Percentiles rank a stretch among this genome's conserved stretches.
These are phyloP conservation scores for Fraxinus ornus DNA, from an alignment of 305 asterid species.

Conservation along the genomic window DNA sequence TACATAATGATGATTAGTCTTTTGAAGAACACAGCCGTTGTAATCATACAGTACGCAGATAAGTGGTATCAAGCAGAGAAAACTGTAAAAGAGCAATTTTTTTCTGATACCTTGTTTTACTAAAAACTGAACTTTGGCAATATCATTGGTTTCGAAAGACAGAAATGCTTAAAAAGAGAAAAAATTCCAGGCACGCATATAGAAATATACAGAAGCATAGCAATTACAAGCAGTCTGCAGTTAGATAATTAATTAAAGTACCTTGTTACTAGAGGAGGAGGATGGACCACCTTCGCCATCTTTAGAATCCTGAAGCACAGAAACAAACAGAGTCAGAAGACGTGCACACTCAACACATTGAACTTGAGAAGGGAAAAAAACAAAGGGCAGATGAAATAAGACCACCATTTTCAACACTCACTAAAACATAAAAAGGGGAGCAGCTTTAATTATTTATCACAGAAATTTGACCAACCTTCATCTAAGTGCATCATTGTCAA, in stretches of 20 bases:
- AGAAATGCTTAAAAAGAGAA: neutral
- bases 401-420: neutral
- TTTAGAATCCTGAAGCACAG: conserved; percentile 46
- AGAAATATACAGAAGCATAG: neutral
- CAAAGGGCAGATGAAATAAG: conserved; percentile 8
- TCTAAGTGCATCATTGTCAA: conserved; percentile 1
- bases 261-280: conserved; percentile 51
- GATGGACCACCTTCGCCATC: conserved; percentile 42
- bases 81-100: neutral
- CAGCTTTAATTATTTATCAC: conserved; percentile 8
- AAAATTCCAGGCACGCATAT: neutral
- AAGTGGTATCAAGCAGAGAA: neutral
- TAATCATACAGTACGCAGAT: neutral
- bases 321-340: conserved; percentile 13
- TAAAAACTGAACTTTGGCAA: neutral
- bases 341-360: neutral
- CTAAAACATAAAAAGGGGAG: neutral
- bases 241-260: conserved; percentile 22
- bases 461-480: neutral
- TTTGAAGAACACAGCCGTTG: neutral
- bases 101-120: neutral
- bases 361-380: neutral
- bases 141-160: neutral
- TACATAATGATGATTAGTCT: neutral
- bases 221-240: neutral